A percentile compares a stretch with the other conserved stretches of the same genome.
Conservation (phyloP, 2,329 filamentous ascomycete genomes). For the Neofusicoccum sp. region DNA sequence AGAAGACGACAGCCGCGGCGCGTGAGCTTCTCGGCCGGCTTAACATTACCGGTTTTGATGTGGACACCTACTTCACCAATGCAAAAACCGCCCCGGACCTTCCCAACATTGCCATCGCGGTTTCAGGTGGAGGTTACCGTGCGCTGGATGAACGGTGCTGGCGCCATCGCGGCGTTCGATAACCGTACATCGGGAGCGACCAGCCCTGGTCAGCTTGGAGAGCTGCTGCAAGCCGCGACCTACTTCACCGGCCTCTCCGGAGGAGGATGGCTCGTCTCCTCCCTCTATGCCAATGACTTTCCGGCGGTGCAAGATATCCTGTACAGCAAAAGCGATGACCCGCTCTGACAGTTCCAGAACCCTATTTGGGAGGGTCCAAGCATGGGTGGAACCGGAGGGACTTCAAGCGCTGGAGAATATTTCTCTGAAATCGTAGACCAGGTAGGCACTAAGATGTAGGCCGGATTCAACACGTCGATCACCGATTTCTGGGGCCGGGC, state of each 20-base stretch:
- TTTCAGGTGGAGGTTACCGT: constrained; percentile 83
- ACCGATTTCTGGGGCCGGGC: constrained; percentile 90
- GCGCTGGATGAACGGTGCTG: constrained; percentile 83
- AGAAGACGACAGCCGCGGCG: constrained; percentile 77
- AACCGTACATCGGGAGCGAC: constrained; percentile 67
- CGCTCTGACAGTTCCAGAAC: constrained; percentile 65
- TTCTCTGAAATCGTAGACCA: constrained; percentile 61
- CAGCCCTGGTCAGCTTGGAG: constrained; percentile 69
- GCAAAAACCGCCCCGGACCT: constrained; percentile 59
- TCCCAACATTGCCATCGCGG: constrained; percentile 73
- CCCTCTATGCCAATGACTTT: constrained; percentile 77
- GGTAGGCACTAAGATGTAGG: constrained; percentile 64
- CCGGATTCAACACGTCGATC: constrained; percentile 67
- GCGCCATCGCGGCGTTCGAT: constrained; percentile 79
- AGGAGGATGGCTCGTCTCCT: constrained; percentile 83
- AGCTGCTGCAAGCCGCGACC: constrained; percentile 77
- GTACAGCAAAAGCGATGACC: constrained; percentile 46
- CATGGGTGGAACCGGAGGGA: constrained; percentile 48
- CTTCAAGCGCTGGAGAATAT: constrained; percentile 63
- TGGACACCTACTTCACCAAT: constrained; percentile 67
- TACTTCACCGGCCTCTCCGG: constrained; percentile 82
- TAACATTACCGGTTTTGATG: constrained; percentile 76
- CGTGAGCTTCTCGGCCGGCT: constrained; percentile 70
- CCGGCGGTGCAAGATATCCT: constrained; percentile 65
- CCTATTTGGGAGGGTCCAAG: constrained; percentile 63